phyloP scores from a whole-genome alignment of 2,329 filamentous ascomycete genomes.

The Myriosclerotinia curreyana region DNA sequence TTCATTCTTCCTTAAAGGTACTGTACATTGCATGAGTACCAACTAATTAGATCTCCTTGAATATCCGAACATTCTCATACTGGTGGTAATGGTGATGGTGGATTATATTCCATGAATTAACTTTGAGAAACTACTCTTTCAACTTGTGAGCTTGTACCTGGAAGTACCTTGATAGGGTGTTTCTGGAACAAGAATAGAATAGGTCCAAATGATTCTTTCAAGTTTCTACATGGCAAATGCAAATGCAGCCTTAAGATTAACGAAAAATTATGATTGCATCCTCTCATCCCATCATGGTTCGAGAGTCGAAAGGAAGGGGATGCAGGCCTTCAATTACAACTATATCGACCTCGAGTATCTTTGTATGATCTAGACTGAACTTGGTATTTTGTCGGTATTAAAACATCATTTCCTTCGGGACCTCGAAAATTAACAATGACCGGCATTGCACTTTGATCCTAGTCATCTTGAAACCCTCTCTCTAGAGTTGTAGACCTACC shows the following conservation, averaged over 20 bases:
- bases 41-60: not conserved
- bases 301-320: not conserved
- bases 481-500: not conserved
- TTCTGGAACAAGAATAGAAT: constrained; percentile 13
- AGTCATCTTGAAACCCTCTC: constrained; percentile 19
- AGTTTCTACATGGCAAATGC: constrained; percentile 10
- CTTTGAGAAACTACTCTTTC: not conserved
- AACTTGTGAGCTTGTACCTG: not conserved
- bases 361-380: constrained; percentile 4
- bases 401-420: constrained; percentile 15
- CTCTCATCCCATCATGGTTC: constrained; percentile 5
- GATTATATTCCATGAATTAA: not conserved
- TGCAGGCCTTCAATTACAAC: not conserved
- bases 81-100: not conserved
- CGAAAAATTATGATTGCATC: not conserved
- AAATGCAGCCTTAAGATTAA: constrained; percentile 6
- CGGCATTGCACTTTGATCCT: constrained; percentile 11
- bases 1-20: not conserved
- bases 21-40: not conserved
- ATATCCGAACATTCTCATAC: not conserved
- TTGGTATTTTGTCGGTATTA: not conserved
- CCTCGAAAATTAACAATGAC: constrained; percentile 3
- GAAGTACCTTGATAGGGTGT: not conserved
- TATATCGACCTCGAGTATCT: constrained; percentile 5
- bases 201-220: constrained; percentile 7